Percentiles rank a stretch among this genome's conserved stretches.
Evolutionary conservation across 2,329 filamentous ascomycete genomes (phyloP).

Genomic region (Fusarium siculi): DNA sequence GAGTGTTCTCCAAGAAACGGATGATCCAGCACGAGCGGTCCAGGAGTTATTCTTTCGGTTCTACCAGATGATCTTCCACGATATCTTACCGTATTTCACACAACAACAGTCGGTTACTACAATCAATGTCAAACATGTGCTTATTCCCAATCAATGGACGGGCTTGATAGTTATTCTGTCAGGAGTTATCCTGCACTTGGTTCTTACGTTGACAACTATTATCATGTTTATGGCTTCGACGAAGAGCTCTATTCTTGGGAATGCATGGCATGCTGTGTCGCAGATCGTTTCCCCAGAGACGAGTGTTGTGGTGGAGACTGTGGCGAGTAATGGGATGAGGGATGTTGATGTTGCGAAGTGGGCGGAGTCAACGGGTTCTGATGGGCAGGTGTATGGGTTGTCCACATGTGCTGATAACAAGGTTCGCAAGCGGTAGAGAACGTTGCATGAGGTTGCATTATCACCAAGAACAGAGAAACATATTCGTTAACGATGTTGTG

Average conservation of each 20-base stretch:
- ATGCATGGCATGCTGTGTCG: conserved; percentile 20
- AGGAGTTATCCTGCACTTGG: not conserved
- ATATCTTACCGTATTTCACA: not conserved
- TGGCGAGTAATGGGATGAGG: not conserved
- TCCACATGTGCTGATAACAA: not conserved
- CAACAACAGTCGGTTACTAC: not conserved
- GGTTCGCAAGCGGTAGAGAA: not conserved
- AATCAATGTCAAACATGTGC: not conserved
- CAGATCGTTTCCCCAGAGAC: conserved; percentile 19
- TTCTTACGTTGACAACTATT: not conserved
- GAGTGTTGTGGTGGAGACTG: not conserved
- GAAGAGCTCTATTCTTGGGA: not conserved
- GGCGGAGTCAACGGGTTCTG: not conserved
- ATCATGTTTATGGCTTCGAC: conserved; percentile 7
- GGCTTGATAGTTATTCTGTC: not conserved
- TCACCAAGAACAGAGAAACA: accelerated
- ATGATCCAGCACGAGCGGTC: not conserved
- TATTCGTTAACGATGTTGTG: accelerated
- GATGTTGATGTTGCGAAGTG: conserved; percentile 13
- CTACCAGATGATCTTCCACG: conserved; percentile 26
- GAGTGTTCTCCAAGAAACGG: conserved; percentile 1
- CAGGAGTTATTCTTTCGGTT: not conserved
- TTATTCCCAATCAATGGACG: not conserved
- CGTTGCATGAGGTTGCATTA: accelerated
- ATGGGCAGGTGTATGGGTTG: not conserved